A percentile compares a stretch with the other conserved stretches of the same genome.
phyloP scores from a whole-genome alignment of 2,329 filamentous ascomycete genomes.

The Geosmithia morbida region DNA sequence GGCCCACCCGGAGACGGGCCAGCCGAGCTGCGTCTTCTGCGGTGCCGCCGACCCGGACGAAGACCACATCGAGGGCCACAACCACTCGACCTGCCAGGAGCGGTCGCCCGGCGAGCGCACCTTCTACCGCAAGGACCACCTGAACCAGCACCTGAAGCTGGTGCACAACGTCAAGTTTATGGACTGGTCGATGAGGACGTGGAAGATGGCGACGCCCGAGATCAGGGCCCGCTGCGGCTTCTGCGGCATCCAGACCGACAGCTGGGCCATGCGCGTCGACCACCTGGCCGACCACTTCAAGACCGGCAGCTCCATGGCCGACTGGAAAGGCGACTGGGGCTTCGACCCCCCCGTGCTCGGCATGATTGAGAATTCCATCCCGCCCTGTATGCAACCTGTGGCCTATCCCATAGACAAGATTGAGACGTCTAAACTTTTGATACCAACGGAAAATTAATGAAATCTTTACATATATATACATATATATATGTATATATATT shows the following conservation, averaged over 20 bases:
- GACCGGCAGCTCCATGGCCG: constrained; percentile 49
- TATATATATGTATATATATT: too few species aligned
- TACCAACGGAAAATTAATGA: not conserved
- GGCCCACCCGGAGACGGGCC: constrained; percentile 44
- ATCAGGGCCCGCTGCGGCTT: constrained; percentile 53
- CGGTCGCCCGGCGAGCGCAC: constrained; percentile 45
- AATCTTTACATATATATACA: too few species aligned
- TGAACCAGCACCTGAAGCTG: constrained; percentile 50
- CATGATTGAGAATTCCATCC: constrained; percentile 53
- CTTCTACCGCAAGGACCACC: constrained; percentile 52
- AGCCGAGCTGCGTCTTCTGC: constrained; percentile 44
- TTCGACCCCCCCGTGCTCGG: constrained; percentile 46
- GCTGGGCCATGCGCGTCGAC: constrained; percentile 45
- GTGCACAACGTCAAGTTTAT: constrained; percentile 48
- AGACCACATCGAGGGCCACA: constrained; percentile 43
- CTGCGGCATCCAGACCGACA: constrained; percentile 46
- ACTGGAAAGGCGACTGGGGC: constrained; percentile 59
- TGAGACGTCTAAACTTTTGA: constrained; percentile 22
- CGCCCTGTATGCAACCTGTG: constrained; percentile 16
- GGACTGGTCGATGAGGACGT: constrained; percentile 50
- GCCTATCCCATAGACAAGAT: constrained; percentile 20
- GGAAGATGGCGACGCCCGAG: constrained; percentile 45
- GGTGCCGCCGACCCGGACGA: constrained; percentile 38
- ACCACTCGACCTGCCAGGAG: constrained; percentile 51
- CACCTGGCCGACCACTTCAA: constrained; percentile 57